Evolutionary conservation across 2,329 filamentous ascomycete species (phyloP).

Genomic region (Fusarium albidum): DNA sequence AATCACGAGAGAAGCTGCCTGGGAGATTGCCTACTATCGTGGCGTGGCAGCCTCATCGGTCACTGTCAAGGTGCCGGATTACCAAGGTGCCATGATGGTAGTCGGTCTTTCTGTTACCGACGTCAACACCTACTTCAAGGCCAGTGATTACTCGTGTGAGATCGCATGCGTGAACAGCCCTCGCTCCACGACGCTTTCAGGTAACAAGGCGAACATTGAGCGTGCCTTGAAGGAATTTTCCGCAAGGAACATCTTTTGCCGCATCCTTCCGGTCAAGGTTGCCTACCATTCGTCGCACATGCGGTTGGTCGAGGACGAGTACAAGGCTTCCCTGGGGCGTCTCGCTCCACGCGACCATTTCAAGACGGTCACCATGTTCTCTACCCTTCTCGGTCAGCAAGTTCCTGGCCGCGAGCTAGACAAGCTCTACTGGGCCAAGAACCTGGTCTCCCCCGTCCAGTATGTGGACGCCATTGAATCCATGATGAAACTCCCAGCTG

Average conservation of each 20-base stretch:
- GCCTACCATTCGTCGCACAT: conserved; percentile 58
- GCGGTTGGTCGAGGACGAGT: conserved; percentile 48
- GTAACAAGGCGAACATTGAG: conserved; percentile 44
- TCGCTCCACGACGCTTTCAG: conserved; percentile 54
- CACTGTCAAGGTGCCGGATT: conserved; percentile 32
- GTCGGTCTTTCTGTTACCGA: conserved; percentile 46
- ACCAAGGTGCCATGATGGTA: conserved; percentile 53
- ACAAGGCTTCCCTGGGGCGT: conserved; percentile 40
- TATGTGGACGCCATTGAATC: conserved; percentile 51
- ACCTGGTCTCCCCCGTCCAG: conserved; percentile 55
- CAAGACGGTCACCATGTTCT: conserved; percentile 48
- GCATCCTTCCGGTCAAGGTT: conserved; percentile 47
- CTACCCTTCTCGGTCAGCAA: conserved; percentile 47
- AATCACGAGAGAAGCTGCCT: conserved; percentile 49
- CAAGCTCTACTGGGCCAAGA: conserved; percentile 55
- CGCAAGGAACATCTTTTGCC: conserved; percentile 44
- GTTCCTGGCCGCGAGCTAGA: conserved; percentile 41
- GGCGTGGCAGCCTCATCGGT: conserved; percentile 47
- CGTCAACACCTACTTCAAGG: conserved; percentile 39
- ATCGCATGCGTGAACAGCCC: conserved; percentile 57
- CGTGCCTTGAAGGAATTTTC: conserved; percentile 44
- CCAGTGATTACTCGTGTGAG: conserved; percentile 35
- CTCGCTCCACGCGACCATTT: conserved; percentile 28
- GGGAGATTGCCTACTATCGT: conserved; percentile 53
- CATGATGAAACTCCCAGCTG: conserved; percentile 42